phyloP scores from a whole-genome alignment of 2,329 filamentous ascomycete genomes.

The Aureobasidium vineae region DNA sequence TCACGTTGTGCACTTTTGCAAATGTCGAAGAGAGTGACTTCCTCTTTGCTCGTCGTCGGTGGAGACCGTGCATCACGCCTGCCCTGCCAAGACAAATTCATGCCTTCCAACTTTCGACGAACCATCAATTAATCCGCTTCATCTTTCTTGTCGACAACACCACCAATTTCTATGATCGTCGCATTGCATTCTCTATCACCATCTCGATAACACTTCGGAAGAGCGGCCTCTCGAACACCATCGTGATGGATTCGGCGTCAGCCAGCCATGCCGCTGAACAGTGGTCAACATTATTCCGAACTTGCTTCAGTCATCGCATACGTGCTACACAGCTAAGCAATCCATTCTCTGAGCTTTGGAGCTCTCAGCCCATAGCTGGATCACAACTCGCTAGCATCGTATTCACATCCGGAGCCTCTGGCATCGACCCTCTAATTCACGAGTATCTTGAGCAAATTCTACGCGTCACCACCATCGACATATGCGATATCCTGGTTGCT shows the following conservation, averaged over 20 bases:
- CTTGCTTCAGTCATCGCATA: conserved; percentile 27
- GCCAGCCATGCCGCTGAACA: conserved; percentile 17
- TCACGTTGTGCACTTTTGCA: too few species aligned
- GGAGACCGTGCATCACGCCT: conserved; percentile 1
- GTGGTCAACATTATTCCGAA: conserved; percentile 27
- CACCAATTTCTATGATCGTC: background rate
- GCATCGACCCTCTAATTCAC: conserved; percentile 34
- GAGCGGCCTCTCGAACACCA: background rate
- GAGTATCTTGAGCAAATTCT: conserved; percentile 35
- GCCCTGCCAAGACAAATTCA: conserved; percentile 19
- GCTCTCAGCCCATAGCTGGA: conserved; percentile 12
- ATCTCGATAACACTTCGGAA: background rate
- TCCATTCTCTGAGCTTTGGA: conserved; percentile 25
- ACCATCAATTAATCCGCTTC: background rate
- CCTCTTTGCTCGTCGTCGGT: background rate
- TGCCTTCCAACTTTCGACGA: background rate
- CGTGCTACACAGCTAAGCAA: conserved; percentile 23
- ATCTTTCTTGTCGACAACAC: background rate
- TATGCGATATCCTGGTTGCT: conserved; percentile 35
- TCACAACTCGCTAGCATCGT: conserved; percentile 18
- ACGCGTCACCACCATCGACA: conserved; percentile 30
- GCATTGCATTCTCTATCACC: background rate
- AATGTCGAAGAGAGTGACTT: background rate
- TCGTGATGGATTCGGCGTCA: conserved; percentile 2
- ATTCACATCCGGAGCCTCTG: conserved; percentile 21